phyloP scores from a whole-genome alignment of 1,284 basidiomycete species.

The Ceratobasidium theobromae region DNA sequence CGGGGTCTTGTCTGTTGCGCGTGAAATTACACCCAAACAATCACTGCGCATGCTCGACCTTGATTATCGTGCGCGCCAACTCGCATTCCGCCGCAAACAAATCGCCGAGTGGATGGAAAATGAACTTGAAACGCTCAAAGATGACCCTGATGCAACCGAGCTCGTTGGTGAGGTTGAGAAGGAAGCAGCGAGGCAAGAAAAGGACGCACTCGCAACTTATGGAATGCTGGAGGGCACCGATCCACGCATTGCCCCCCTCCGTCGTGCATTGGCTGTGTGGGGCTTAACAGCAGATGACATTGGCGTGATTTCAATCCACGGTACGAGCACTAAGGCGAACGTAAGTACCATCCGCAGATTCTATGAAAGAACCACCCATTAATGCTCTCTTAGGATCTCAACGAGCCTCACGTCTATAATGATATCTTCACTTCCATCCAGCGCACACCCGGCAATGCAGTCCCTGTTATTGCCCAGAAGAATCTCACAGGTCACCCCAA shows the following conservation, averaged over 20 bases:
- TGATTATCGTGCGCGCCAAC: conserved; percentile 86
- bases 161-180: conserved; percentile 82
- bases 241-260: conserved; percentile 83
- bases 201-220: conserved; percentile 83
- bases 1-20: conserved; percentile 83
- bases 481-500: conserved; percentile 94
- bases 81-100: conserved; percentile 89
- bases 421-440: conserved; percentile 86
- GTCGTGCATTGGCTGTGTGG: conserved; percentile 95
- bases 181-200: conserved; percentile 88
- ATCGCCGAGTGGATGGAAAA: conserved; percentile 92
- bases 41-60: conserved; percentile 77
- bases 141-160: conserved; percentile 62
- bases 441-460: conserved; percentile 90
- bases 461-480: conserved; percentile 97
- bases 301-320: conserved; percentile 85
- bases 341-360: conserved; percentile 44
- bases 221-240: conserved; percentile 93
- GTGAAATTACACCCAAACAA: conserved; percentile 71
- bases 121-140: conserved; percentile 79
- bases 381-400: conserved; percentile 71
- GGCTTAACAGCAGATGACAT: conserved; percentile 92
- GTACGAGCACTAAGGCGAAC: conserved; percentile 95
- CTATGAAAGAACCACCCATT: conserved; percentile 25
- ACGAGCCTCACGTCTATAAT: conserved; percentile 97